Evolutionary conservation across 352 stramenopile genomes (phyloP).

Genomic region (Thalassiosira mediterranea): DNA sequence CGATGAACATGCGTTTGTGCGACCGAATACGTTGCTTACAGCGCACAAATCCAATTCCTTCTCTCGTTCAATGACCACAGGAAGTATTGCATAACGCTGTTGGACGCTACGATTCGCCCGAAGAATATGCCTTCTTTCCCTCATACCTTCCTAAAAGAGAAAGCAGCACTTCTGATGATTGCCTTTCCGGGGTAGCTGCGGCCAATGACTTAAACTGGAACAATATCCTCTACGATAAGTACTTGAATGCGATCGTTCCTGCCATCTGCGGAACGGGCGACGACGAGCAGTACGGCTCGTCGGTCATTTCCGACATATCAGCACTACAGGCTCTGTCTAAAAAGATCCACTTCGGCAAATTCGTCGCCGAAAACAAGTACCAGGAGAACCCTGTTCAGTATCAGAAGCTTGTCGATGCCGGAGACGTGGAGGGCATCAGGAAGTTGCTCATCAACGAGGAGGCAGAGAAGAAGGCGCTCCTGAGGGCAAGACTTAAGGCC

Average conservation of each 20-base stretch:
- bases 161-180: too few species aligned
- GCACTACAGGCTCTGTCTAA: slow-evolving; percentile 94
- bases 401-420: slow-evolving; percentile 90
- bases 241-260: slow-evolving; percentile 94
- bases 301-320: slow-evolving; percentile 87
- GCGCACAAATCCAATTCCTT: neutral
- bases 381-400: slow-evolving; percentile 88
- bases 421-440: slow-evolving; percentile 96
- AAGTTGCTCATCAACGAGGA: slow-evolving; percentile 91
- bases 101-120: slow-evolving; percentile 96
- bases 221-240: slow-evolving; percentile 94
- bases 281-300: slow-evolving; percentile 90
- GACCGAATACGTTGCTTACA: neutral
- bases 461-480: slow-evolving; percentile 88
- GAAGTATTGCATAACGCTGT: slow-evolving; percentile 82
- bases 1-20: neutral
- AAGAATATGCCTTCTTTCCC: slow-evolving; percentile 98
- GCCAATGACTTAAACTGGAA: slow-evolving; percentile 99
- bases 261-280: slow-evolving; percentile 88
- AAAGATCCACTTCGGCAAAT: slow-evolving; percentile 98
- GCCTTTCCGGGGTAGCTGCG: too few species aligned
- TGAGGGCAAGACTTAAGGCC: slow-evolving; percentile 94
- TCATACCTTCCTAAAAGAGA: slow-evolving; percentile 87
- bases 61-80: slow-evolving; percentile 9
- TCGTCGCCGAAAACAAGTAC: slow-evolving; percentile 98